These are phyloP conservation scores for Morella rubra DNA, from an alignment of 306 rosid species.

Conservation along the genomic window DNA sequence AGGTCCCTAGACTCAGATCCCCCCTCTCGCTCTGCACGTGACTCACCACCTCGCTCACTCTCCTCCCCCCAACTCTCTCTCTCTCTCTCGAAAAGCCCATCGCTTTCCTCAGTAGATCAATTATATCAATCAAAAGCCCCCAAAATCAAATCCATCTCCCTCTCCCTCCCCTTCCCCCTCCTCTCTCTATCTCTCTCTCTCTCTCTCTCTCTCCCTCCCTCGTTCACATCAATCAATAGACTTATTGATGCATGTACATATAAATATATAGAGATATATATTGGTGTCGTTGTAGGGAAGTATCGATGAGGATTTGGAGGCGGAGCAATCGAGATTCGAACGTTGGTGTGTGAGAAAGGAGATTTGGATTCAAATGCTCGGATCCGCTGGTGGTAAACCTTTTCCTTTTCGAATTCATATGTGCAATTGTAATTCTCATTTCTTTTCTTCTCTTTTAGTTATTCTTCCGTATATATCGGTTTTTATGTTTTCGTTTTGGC, in stretches of 20 bases:
- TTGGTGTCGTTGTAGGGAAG: constrained; percentile 18
- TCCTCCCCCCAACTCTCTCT: constrained; percentile 20
- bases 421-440: constrained; percentile 6
- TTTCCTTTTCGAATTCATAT: constrained; percentile 10
- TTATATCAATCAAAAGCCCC: constrained; percentile 47
- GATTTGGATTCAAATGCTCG: constrained; percentile 50
- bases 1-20: constrained; percentile 63
- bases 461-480: background rate
- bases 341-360: constrained; percentile 27
- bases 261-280: background rate
- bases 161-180: constrained; percentile 21
- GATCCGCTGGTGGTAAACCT: constrained; percentile 78
- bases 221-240: background rate
- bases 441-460: background rate
- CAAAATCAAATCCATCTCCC: constrained; percentile 42
- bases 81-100: constrained; percentile 35
- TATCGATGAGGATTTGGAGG: constrained; percentile 26
- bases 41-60: constrained; percentile 45
- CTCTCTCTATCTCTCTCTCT: constrained; percentile 35
- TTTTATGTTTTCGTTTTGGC: background rate
- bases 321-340: constrained; percentile 50
- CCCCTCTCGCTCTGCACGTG: constrained; percentile 73
- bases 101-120: constrained; percentile 47
- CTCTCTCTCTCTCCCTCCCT: constrained; percentile 6
- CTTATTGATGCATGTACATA: no score